Evolutionary conservation across 2,329 filamentous ascomycete species (phyloP).

Genomic region (Ceratocystiopsis minuta): DNA sequence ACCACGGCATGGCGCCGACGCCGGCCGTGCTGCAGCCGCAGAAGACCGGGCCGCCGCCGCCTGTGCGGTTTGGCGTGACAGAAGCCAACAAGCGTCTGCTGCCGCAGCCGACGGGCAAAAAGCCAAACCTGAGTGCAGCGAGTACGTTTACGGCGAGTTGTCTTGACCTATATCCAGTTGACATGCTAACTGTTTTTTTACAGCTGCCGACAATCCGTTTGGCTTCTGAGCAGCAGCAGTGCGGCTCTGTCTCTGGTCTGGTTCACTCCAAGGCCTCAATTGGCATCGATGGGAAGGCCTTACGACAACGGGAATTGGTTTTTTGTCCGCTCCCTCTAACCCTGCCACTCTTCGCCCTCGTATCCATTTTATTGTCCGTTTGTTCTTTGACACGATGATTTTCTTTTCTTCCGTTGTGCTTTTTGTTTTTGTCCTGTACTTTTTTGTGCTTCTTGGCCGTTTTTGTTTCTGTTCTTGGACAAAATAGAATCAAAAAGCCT

Average conservation of each 20-base stretch:
- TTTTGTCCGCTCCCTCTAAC: not conserved
- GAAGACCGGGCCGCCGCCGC: constrained; percentile 70
- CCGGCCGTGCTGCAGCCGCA: constrained; percentile 51
- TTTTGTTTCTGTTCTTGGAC: not conserved
- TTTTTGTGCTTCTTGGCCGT: not conserved
- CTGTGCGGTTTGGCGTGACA: constrained; percentile 73
- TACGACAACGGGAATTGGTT: not conserved
- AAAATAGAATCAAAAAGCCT: too few species aligned
- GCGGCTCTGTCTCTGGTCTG: too few species aligned
- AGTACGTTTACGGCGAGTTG: constrained; percentile 49
- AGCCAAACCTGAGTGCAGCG: constrained; percentile 82
- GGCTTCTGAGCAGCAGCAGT: constrained; percentile 14
- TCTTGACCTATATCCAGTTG: not conserved
- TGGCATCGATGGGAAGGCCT: too few species aligned
- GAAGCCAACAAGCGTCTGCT: constrained; percentile 56
- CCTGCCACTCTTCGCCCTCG: not conserved
- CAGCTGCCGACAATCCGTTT: constrained; percentile 16
- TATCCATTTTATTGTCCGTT: not conserved
- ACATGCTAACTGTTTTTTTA: constrained; percentile 5
- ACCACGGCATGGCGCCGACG: constrained; percentile 21
- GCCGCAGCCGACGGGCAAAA: constrained; percentile 72
- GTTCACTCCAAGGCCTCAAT: too few species aligned
- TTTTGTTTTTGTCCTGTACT: not conserved
- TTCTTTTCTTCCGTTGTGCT: not conserved
- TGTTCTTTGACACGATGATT: not conserved